These are phyloP conservation scores for Cryptococcus amylolentus DNA, from an alignment of 1,284 basidiomycete genomes.

Conservation along the genomic window DNA sequence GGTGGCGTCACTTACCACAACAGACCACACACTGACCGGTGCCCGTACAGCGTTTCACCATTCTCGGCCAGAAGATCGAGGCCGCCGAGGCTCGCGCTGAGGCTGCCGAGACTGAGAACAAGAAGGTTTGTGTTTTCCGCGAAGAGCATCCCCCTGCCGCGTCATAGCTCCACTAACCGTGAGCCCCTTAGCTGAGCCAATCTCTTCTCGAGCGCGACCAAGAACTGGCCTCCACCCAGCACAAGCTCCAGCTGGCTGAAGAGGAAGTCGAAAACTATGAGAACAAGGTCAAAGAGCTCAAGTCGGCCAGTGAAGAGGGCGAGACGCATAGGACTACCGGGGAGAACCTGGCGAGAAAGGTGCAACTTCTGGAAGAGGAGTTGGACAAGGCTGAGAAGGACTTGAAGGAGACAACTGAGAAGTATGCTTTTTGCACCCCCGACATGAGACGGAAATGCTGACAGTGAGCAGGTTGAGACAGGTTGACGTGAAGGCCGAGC, in stretches of 20 bases:
- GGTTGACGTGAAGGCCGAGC: conserved; percentile 98
- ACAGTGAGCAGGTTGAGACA: conserved; percentile 70
- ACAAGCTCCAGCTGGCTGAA: conserved; percentile 70
- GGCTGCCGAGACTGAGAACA: conserved; percentile 77
- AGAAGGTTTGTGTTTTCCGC: conserved; percentile 54
- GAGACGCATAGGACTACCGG: conserved; percentile 70
- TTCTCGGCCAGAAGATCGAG: conserved; percentile 84
- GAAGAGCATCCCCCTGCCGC: neutral
- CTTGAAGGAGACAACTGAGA: conserved; percentile 93
- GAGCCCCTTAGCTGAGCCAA: conserved; percentile 59
- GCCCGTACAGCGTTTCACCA: conserved; percentile 53
- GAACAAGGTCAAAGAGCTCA: conserved; percentile 65
- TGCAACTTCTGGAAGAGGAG: conserved; percentile 90
- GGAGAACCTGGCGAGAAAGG: conserved; percentile 78
- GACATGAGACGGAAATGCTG: neutral
- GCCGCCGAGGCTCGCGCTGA: conserved; percentile 73
- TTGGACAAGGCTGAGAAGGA: conserved; percentile 95
- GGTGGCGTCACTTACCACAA: conserved; percentile 11
- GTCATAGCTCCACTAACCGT: neutral
- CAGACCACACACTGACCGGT: neutral
- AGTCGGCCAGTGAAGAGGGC: conserved; percentile 66
- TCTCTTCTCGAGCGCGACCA: conserved; percentile 79
- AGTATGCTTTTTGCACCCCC: conserved; percentile 59
- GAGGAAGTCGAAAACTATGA: conserved; percentile 74
- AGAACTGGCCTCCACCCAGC: conserved; percentile 76